Evolutionary conservation across 2,329 filamentous ascomycete genomes (phyloP), one percentile per base, ranked within the genome.

Genomic region (Penicillium sp.): DNA sequence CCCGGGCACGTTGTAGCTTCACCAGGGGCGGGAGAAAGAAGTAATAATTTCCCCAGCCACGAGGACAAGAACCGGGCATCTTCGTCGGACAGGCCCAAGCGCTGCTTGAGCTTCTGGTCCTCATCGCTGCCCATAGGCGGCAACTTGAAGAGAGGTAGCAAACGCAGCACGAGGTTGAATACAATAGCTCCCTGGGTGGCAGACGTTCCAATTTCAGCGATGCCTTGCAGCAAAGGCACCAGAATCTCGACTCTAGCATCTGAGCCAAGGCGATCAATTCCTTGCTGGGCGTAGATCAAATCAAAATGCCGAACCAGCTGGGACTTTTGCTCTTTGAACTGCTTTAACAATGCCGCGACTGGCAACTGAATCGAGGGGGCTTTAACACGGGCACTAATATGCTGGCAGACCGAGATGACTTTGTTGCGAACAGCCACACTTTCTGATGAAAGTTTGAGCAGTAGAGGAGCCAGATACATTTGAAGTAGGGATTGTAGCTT

Each of bases 251-350:
- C 77, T 56, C 88, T 80, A 34, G 91, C 85, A 43, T 70, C 66
- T 9, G 76, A 66, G 2, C 77, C 74, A 16, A 87, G 67, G 40
- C 84, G 76, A 42, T 77, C 77, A 36, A 87, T 74, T 31, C 91
- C 93, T 63, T 95, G 88, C 61, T 94, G 87, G 29, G 96, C 86
- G 64, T 95, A 95, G 14, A 86, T 77, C 32, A 97, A 74, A 68
- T 97, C 90, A 58, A 96, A 86, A 64, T 95, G 87, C 53, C 88
- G 85, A 54, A 98, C 81, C 29, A 96, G 76, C 1, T 84, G 74
- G 10, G 84, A 85, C 31, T 82, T 76, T 29, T 81, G 81, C 18
- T 87, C 81, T 67, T 94, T 95, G 76, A 95, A 96, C 66, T 97
- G 93, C 57, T 89, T 85, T 44, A 97, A 69, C 14, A 98, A 76